Conservation (phyloP, 78 protist species). For the Emiliania huxleyi region DNA sequence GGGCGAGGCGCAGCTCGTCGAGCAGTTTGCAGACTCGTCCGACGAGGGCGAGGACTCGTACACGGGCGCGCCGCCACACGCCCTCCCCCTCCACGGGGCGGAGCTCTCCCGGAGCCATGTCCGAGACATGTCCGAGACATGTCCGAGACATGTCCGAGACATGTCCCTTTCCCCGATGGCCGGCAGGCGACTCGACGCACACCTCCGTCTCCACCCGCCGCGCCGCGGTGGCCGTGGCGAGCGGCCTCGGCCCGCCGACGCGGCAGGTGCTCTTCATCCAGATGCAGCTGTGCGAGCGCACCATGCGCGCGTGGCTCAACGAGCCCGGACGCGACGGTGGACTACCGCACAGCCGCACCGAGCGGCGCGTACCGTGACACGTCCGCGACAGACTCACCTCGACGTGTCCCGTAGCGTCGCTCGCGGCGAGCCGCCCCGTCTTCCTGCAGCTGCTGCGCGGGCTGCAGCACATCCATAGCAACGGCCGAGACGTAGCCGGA, state of each 20-base stretch:
- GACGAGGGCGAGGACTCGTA: background rate
- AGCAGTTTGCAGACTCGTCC: background rate
- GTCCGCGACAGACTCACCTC: no score
- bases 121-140: no score
- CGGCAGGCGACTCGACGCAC: no score
- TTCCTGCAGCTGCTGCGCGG: background rate
- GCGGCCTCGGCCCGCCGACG: background rate
- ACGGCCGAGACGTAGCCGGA: no score
- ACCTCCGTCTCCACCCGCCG: background rate
- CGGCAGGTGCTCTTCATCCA: background rate
- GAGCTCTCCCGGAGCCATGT: no score
- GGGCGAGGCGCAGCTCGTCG: background rate
- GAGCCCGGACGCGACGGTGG: background rate
- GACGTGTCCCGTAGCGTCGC: no score
- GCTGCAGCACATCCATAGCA: background rate
- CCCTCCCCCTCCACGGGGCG: background rate
- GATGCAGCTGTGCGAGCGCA: slow-evolving; percentile 28
- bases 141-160: no score
- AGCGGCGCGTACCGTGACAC: no score
- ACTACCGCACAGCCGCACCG: no score
- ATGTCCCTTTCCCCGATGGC: no score
- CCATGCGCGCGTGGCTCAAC: background rate
- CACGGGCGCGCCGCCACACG: background rate
- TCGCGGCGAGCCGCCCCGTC: background rate
- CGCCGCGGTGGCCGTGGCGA: background rate